phyloP scores from a whole-genome alignment of 2,329 filamentous ascomycete species.

The Fusarium annulatum region DNA sequence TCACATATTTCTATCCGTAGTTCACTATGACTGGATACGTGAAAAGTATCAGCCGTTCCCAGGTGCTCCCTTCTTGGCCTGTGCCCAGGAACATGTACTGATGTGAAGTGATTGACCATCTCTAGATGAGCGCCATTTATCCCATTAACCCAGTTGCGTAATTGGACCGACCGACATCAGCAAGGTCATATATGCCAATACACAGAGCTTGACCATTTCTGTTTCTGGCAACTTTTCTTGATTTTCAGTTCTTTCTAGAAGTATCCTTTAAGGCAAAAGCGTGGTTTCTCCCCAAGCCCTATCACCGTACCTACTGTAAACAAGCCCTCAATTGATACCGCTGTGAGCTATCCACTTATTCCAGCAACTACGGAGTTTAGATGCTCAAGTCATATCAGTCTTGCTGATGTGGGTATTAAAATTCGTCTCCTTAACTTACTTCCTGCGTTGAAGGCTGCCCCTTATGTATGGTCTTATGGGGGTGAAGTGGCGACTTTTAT shows the following conservation, averaged over 20 bases:
- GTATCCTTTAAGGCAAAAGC: not conserved
- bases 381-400: not conserved
- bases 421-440: not conserved
- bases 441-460: not conserved
- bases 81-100: too few species aligned
- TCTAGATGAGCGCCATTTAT: not conserved
- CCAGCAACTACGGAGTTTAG: not conserved
- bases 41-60: not conserved
- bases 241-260: not conserved
- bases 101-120: not conserved
- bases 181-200: not conserved
- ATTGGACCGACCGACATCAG: not conserved
- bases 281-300: not conserved
- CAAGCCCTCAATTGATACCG: not conserved
- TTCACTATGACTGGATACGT: not conserved
- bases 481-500: not conserved
- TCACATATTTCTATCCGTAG: not conserved
- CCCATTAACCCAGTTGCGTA: not conserved
- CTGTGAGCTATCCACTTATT: not conserved
- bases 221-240: not conserved
- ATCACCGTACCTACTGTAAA: not conserved
- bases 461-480: not conserved
- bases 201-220: not conserved
- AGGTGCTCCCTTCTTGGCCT: not conserved
- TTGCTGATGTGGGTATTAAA: not conserved